These are phyloP conservation scores for Colletotrichum sp. DNA, from an alignment of 2,329 filamentous ascomycete species.

Conservation along the genomic window DNA sequence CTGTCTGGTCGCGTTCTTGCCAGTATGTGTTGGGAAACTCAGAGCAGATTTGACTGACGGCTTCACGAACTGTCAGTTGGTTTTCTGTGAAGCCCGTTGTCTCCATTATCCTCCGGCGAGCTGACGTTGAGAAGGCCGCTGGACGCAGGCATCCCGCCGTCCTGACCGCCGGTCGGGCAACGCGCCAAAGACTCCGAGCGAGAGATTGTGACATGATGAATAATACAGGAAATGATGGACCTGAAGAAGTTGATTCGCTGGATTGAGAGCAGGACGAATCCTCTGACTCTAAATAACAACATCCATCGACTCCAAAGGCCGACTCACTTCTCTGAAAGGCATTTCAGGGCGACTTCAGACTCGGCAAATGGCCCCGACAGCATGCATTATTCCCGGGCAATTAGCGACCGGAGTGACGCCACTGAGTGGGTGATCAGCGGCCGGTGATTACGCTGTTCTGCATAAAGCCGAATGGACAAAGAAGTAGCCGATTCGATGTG, in stretches of 20 bases:
- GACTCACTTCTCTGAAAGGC: neutral
- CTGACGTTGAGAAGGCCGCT: constrained; percentile 40
- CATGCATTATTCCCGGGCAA: neutral
- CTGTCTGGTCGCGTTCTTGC: constrained; percentile 74
- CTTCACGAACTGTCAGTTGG: constrained; percentile 75
- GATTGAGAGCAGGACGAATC: neutral
- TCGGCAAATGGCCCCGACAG: neutral
- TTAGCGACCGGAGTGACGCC: neutral
- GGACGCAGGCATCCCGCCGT: neutral
- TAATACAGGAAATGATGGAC: neutral
- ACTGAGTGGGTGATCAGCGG: neutral
- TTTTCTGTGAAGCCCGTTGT: constrained; percentile 74
- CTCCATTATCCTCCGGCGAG: constrained; percentile 64
- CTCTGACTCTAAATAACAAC: neutral
- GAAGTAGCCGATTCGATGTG: neutral
- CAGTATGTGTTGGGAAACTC: constrained; percentile 79
- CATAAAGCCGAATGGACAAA: constrained; percentile 8
- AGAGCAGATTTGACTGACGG: constrained; percentile 70
- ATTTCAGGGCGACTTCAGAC: neutral
- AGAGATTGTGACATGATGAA: neutral
- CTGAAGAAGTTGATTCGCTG: no score
- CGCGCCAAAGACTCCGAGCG: neutral
- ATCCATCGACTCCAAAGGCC: neutral
- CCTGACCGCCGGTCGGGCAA: neutral
- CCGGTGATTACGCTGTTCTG: neutral